Conservation (phyloP, 257 asterid species). For the Solanum neorickii region DNA sequence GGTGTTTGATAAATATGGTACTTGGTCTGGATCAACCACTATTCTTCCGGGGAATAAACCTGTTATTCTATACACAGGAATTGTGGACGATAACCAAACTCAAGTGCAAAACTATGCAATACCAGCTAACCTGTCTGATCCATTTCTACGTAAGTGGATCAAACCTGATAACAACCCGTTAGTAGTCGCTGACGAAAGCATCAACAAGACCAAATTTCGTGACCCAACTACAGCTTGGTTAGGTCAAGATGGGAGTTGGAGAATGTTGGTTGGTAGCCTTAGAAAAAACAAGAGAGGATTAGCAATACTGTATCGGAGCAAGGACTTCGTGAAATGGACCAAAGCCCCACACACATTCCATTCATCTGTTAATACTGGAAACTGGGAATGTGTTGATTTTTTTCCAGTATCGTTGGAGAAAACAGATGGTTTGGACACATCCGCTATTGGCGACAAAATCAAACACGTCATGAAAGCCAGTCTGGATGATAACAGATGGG, state of each 20-base stretch:
- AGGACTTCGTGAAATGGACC: constrained; percentile 1
- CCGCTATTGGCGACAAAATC: background rate
- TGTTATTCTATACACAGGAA: constrained; percentile 13
- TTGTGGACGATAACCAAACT: background rate
- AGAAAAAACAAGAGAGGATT: background rate
- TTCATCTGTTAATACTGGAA: background rate
- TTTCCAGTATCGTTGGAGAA: background rate
- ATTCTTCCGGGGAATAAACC: constrained; percentile 7
- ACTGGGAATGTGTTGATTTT: constrained; percentile 5
- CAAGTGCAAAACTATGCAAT: constrained; percentile 22
- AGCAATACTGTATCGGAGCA: constrained; percentile 4
- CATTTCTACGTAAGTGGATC: constrained; percentile 12
- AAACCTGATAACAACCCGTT: constrained; percentile 16
- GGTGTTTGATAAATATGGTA: constrained; percentile 6
- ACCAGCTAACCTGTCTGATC: constrained; percentile 5
- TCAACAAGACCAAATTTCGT: constrained; percentile 4
- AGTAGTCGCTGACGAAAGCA: background rate
- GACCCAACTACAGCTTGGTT: constrained; percentile 24
- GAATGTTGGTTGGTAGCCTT: background rate
- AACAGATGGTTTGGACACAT: background rate
- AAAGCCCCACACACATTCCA: background rate
- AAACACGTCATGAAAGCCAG: background rate
- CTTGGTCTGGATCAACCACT: constrained; percentile 17
- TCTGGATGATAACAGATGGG: background rate
- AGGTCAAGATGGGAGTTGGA: constrained; percentile 12